Conservation (phyloP, 306 rosid species). For the Lablab purpureus region DNA sequence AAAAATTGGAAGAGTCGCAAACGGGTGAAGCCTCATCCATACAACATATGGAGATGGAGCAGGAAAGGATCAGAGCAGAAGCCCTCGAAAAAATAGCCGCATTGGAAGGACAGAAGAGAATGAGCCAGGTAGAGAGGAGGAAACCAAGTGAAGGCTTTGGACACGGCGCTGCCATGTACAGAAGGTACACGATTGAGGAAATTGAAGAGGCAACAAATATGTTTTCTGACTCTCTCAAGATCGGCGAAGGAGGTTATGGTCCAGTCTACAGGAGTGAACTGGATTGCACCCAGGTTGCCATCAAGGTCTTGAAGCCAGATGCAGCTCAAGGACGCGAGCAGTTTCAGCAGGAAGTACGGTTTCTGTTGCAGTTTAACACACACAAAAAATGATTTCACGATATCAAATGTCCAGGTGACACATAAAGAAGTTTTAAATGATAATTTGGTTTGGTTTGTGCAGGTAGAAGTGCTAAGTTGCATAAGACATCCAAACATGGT, state of each 20-base stretch:
- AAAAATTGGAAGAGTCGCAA: slow-evolving; percentile 60
- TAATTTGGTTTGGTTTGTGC: neutral
- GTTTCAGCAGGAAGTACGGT: slow-evolving; percentile 73
- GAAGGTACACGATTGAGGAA: slow-evolving; percentile 73
- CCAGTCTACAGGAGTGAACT: slow-evolving; percentile 79
- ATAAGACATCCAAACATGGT: slow-evolving; percentile 99
- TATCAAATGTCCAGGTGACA: no score
- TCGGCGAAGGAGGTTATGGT: slow-evolving; percentile 98
- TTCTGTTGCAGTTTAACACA: neutral
- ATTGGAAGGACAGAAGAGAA: slow-evolving; percentile 67
- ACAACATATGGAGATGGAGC: slow-evolving; percentile 68
- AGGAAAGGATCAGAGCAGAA: slow-evolving; percentile 63
- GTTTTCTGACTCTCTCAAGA: slow-evolving; percentile 61
- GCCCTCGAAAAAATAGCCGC: slow-evolving; percentile 62
- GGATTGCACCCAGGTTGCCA: slow-evolving; percentile 85
- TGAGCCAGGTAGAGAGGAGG: slow-evolving; percentile 48
- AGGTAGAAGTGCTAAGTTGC: slow-evolving; percentile 82
- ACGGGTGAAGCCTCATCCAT: slow-evolving; percentile 62
- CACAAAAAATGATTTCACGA: no score
- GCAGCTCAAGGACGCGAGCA: slow-evolving; percentile 82
- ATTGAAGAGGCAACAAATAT: slow-evolving; percentile 74
- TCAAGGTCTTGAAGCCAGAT: slow-evolving; percentile 77
- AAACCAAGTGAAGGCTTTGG: neutral
- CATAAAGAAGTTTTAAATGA: no score
- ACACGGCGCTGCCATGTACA: slow-evolving; percentile 51